Evolutionary conservation across 768 basidiomycete genomes (phyloP), one percentile per base, ranked within the genome.

Genomic region (Fomitopsis serialis): DNA sequence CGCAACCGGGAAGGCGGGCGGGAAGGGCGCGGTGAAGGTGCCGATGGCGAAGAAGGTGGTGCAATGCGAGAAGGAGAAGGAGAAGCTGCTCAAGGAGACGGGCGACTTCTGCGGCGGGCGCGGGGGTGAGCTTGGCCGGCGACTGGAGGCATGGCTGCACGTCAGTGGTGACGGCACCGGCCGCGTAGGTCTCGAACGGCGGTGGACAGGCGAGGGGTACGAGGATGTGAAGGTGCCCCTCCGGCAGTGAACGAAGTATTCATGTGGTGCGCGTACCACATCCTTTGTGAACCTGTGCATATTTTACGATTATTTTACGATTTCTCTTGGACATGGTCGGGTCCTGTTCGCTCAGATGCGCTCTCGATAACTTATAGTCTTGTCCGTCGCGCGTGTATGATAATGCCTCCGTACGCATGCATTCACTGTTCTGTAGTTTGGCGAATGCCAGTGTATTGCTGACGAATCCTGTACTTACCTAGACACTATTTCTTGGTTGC

Each of bases 81-180:
- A 88, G 68, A 80, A 82, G 71, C 80, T 82, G 73, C 68, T 91
- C 64, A 78, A 83, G 53, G 81, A 75, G 49, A 84, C 80, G 35
- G 88, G 89, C 0, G 89, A 90, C 65, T 78, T 84, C 24, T 89
- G 88, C 66, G 89, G 88, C 36, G 89, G 88, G 34, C 76, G 85
- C 17, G 89, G 89, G 0, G 87, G 87, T 9, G 89, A 90, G 71
- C 70, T 91, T 7, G 88, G 89, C 37, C 70, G 85, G 49, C 69
- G 89, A 52, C 69, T 91, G 50, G 89, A 91, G 68, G 87, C 84
- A 40, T 87, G 87, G 84, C 71, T 90, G 59, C 58, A 60, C 47
- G 57, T 59, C 17, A 63, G 60, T 53, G 64, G 64, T 22, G 62
- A 63, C 54, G 60, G 54, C 15, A 62, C 63, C 45, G 64, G 64